Evolutionary conservation across 2,329 filamentous ascomycete genomes (phyloP).

Genomic region (Leptographium galeiforme): DNA sequence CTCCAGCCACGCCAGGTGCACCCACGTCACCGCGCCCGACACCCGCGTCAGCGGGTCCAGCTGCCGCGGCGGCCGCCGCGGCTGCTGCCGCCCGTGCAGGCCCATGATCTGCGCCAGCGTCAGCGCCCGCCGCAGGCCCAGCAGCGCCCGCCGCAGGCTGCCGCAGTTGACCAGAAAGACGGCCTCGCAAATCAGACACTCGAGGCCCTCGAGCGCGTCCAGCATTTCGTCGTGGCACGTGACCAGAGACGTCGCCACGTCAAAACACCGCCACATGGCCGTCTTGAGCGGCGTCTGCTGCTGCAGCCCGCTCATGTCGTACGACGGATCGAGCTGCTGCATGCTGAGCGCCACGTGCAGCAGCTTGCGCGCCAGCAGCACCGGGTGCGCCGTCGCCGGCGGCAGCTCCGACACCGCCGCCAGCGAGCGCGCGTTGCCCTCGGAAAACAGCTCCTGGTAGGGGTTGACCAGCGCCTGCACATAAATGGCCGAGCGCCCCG

Average conservation of each 20-base stretch:
- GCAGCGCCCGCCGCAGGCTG: conserved; percentile 30
- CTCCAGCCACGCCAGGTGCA: conserved; percentile 28
- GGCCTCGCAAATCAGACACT: conserved; percentile 33
- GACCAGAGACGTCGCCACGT: conserved; percentile 18
- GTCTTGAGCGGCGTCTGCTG: neutral
- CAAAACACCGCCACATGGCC: neutral
- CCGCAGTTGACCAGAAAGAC: conserved; percentile 34
- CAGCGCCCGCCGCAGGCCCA: conserved; percentile 29
- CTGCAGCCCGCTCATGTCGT: neutral
- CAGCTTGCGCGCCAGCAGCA: conserved; percentile 20
- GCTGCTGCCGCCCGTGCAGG: neutral
- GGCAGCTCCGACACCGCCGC: conserved; percentile 2
- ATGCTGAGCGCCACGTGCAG: conserved; percentile 19
- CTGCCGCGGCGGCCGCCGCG: neutral
- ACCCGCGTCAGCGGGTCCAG: conserved; percentile 15
- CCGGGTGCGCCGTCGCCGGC: conserved; percentile 18
- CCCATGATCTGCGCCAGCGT: conserved; percentile 13
- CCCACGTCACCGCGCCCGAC: conserved; percentile 28
- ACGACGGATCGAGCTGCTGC: conserved; percentile 11
- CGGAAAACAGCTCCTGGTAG: conserved; percentile 1
- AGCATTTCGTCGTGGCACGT: conserved; percentile 32
- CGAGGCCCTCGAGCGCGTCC: conserved; percentile 31
- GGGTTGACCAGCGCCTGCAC: conserved; percentile 4
- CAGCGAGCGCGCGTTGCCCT: neutral
- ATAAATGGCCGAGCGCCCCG: conserved; percentile 3